A percentile compares a stretch with the other conserved stretches of the same genome.
phyloP scores from a whole-genome alignment of 2,329 filamentous ascomycete species.

The Hymenoscyphus linearis region DNA sequence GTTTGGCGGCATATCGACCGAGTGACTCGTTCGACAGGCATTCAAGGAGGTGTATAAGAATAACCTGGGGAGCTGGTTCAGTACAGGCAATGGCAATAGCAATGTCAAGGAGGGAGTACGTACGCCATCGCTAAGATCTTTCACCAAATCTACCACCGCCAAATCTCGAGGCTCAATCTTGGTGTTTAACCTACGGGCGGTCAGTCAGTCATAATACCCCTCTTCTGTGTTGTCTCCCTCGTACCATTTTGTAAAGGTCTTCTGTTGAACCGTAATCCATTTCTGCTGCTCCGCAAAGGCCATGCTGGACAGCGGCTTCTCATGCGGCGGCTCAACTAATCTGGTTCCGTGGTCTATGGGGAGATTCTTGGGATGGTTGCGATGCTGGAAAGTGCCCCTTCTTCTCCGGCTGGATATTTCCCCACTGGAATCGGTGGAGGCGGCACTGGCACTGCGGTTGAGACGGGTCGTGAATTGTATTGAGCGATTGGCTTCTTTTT shows the following conservation, averaged over 20 bases:
- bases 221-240: constrained; percentile 6
- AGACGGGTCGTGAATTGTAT: constrained; percentile 25
- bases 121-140: constrained; percentile 90
- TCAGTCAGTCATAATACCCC: constrained; percentile 7
- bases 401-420: constrained; percentile 12
- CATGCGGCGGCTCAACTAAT: constrained; percentile 30
- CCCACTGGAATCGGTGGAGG: constrained; percentile 10
- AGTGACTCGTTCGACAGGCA: constrained; percentile 92
- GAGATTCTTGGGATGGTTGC: constrained; percentile 17
- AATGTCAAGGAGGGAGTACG: constrained; percentile 32
- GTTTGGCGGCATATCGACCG: constrained; percentile 92
- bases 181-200: constrained; percentile 75
- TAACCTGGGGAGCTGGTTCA: constrained; percentile 53
- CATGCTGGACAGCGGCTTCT: constrained; percentile 45
- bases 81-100: constrained; percentile 6
- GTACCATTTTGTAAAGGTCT: constrained; percentile 98
- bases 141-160: constrained; percentile 79
- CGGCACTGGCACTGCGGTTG: constrained; percentile 22
- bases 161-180: constrained; percentile 77
- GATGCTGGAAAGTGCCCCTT: constrained; percentile 17
- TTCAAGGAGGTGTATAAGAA: constrained; percentile 95
- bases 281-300: constrained; percentile 59
- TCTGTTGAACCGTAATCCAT: constrained; percentile 84
- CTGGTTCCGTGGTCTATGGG: constrained; percentile 28
- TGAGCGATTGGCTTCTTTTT: constrained; percentile 26